Evolutionary conservation across 2,329 filamentous ascomycete species (phyloP).

Genomic region (Fusarium sp.): DNA sequence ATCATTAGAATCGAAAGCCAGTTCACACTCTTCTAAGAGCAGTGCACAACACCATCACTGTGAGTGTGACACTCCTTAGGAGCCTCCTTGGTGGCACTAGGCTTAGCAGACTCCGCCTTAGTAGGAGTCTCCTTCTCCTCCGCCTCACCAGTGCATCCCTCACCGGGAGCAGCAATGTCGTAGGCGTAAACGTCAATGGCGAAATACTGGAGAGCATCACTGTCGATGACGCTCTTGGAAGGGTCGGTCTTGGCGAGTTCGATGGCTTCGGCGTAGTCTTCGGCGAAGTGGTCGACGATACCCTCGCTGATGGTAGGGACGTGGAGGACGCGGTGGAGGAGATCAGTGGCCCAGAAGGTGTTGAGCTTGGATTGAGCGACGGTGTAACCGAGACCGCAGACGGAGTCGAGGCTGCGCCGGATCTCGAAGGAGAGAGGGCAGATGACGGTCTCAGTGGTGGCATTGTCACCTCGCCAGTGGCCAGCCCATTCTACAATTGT

Average conservation of each 20-base stretch:
- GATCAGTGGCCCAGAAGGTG: conserved; percentile 73
- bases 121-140: conserved; percentile 31
- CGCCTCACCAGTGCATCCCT: conserved; percentile 66
- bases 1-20: background rate
- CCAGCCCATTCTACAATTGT: conserved; percentile 67
- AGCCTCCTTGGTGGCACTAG: background rate
- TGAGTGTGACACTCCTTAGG: conserved; percentile 56
- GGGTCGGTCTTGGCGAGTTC: conserved; percentile 61
- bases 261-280: conserved; percentile 65
- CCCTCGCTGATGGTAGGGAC: conserved; percentile 69
- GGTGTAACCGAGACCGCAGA: conserved; percentile 72
- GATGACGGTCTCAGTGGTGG: conserved; percentile 74
- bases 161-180: conserved; percentile 71
- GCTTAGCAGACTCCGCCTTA: conserved; percentile 48
- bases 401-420: conserved; percentile 65
- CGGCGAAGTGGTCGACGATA: conserved; percentile 70
- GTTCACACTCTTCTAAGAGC: conserved; percentile 12
- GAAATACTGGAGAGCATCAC: conserved; percentile 73
- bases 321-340: conserved; percentile 74
- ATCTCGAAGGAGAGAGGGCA: conserved; percentile 70
- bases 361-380: conserved; percentile 66
- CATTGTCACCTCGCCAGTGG: conserved; percentile 74
- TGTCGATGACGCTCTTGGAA: conserved; percentile 64
- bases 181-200: conserved; percentile 74
- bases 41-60: conserved; percentile 53